phyloP scores from a whole-genome alignment of 2,329 filamentous ascomycete genomes.

The Fusarium buxicola region DNA sequence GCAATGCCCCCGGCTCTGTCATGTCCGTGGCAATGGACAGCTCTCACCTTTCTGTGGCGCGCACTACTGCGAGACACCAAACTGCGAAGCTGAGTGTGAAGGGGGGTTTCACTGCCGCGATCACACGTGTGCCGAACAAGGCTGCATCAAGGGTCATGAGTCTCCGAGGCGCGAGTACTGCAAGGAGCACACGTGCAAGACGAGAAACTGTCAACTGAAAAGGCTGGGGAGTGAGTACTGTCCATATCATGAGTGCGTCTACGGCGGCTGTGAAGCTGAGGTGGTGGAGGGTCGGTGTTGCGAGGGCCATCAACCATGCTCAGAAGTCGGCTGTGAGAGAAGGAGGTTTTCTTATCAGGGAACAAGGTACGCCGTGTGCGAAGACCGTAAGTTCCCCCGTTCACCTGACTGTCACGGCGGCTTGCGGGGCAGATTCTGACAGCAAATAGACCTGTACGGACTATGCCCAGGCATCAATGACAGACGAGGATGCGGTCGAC shows the following conservation, averaged over 20 bases:
- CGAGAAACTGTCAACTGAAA: slow-evolving; percentile 37
- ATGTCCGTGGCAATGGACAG: slow-evolving; percentile 43
- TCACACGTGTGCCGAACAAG: slow-evolving; percentile 45
- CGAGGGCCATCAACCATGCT: slow-evolving; percentile 33
- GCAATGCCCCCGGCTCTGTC: slow-evolving; percentile 43
- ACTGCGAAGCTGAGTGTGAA: slow-evolving; percentile 43
- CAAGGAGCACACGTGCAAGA: slow-evolving; percentile 44
- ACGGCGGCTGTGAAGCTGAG: slow-evolving; percentile 43
- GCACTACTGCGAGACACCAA: slow-evolving; percentile 46
- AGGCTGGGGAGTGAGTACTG: slow-evolving; percentile 40
- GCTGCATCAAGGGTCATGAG: slow-evolving; percentile 38
- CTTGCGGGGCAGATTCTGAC: slow-evolving; percentile 2
- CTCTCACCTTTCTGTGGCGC: slow-evolving; percentile 44
- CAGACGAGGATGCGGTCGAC: slow-evolving; percentile 23
- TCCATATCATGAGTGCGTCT: slow-evolving; percentile 43
- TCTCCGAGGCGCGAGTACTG: slow-evolving; percentile 32
- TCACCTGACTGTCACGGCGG: background rate
- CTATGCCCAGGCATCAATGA: slow-evolving; percentile 19
- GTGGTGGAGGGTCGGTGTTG: slow-evolving; percentile 39
- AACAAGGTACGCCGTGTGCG: slow-evolving; percentile 29
- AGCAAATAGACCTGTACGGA: slow-evolving; percentile 9
- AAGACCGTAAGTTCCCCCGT: slow-evolving; percentile 41
- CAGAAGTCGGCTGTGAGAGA: slow-evolving; percentile 13
- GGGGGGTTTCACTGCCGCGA: slow-evolving; percentile 38
- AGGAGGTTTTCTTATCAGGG: slow-evolving; percentile 24